Evolutionary conservation across 1,284 basidiomycete genomes (phyloP), one percentile per base, ranked within the genome.

Genomic region (Malassezia cuniculi): DNA sequence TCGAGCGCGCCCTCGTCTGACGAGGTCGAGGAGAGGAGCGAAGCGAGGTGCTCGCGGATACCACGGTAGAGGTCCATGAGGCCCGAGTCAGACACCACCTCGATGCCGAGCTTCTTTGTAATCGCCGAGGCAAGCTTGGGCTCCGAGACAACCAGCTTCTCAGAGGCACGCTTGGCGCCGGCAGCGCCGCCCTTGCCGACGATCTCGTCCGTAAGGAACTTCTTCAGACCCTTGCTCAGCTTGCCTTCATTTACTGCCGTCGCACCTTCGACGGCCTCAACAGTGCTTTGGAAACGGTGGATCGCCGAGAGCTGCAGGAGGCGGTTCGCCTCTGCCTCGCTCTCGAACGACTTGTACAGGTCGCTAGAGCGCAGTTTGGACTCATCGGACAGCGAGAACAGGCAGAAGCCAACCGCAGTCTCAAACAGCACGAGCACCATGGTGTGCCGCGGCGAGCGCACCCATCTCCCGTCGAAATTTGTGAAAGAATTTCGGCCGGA

Each of bases 221-320:
- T 80, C 71, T 90, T 90, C 55, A 95, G 73, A 5, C 80, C 79
- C 70, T 93, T 93, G 38, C 84, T 84, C 35, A 95, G 69, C 72
- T 93, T 89, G 51, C 89, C 87, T 38, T 82, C 81, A 67, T 90
- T 85, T 32, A 95, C 72, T 10, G 89, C 80, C 21, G 85, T 84
- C 57, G 95, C 80, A 68, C 95, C 90, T 71, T 95, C 89, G n/a
- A 97, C 90, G n/a, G 93, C 90, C 16, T 81, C 80, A 19, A 85
- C 93, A 8, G 90, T 95, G 32, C 86, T 90, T 25, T 82, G 82
- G 71, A 97, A 97, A 39, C 86, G 82, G 72, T 97, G 90, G 42
- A 97, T 75, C 28, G 86, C 85, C 68, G 90, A 85, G 43, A 97
- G 74, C 72, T 94, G 93, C 38, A 61, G 47, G 15, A 58, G 73